These are phyloP conservation scores for Oldenlandia corymbosa DNA, from an alignment of 257 asterid species.

Conservation along the genomic window DNA sequence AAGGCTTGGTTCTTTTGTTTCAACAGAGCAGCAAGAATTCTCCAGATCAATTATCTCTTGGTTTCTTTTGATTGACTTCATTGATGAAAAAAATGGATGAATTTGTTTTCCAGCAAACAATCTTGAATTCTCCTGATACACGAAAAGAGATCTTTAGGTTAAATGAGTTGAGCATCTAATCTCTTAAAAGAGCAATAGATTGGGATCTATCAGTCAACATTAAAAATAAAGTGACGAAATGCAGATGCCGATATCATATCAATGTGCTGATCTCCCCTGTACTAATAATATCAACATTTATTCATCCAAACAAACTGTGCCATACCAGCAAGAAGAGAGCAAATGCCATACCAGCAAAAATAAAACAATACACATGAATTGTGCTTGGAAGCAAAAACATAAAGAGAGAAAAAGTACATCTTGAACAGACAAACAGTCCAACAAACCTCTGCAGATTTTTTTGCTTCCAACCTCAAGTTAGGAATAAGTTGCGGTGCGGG, in stretches of 20 bases:
- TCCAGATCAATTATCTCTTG: constrained; percentile 50
- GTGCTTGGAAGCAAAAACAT: not conserved
- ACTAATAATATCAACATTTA: no score
- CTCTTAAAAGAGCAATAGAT: not conserved
- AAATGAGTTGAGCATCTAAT: not conserved
- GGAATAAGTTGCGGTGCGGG: constrained; percentile 45
- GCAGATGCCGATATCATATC: not conserved
- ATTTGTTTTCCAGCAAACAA: constrained; percentile 78
- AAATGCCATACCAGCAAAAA: not conserved
- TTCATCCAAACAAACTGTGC: no score
- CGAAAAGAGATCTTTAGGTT: constrained; percentile 4
- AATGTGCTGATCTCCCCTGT: not conserved
- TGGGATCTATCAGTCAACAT: not conserved
- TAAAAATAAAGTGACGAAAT: not conserved
- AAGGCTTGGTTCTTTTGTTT: constrained; percentile 47
- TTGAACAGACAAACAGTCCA: constrained; percentile 6
- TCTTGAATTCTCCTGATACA: constrained; percentile 72
- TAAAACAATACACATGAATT: not conserved
- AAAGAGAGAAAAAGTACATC: constrained; percentile 8
- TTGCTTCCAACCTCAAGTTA: constrained; percentile 78
- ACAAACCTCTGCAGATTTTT: constrained; percentile 70
- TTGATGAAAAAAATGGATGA: constrained; percentile 80
- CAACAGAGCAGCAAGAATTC: constrained; percentile 29
- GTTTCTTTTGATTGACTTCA: constrained; percentile 55
- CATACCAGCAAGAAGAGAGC: not conserved